Evolutionary conservation across 176 grass and related monocot species (phyloP), one percentile per base, ranked within the genome.

Genomic region (Miscanthus lutarioriparius): DNA sequence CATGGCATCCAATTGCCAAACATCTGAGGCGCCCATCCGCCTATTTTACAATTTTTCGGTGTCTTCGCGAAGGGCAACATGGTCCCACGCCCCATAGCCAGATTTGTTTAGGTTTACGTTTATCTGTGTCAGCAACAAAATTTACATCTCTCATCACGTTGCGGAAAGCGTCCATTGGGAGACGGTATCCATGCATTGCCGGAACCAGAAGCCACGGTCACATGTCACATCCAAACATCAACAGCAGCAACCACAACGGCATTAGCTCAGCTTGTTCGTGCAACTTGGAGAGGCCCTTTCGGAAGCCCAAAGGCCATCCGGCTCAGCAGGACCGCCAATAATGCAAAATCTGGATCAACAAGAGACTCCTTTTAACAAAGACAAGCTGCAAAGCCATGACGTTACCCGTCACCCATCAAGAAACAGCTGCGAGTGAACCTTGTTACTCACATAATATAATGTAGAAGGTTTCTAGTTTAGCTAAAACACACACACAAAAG

Each of bases 181-280:
- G 30, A 20, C 8, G 12, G 78, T 28, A 69, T 43, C 78, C 47
- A 49, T 1, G 49, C 23, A 27, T 76, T 70, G 48, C 86, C 15
- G 49, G 79, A 70, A 1, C 13, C 64, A 10, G 28, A 63, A 45
- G 64, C 36, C 85, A 78, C 22, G 16, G 64, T 71, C 48, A 19
- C 48, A 51, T 51, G 48, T 51, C 65, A 82, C 64, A 62, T 69
- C 79, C 79, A 14, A 32, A 14, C 56, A 76, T 40, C 70, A 67
- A 9, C 85, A 19, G 26, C 69, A 22, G 71, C 75, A n/a, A 64
- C 53, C 27, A 32, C 54, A 64, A 48, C 56, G 7, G 8, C 45
- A 37, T 22, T 54, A 56, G 27, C 47, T 37, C 10, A 36, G 47
- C 47, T 54, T 3, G 19, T 41, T 8, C 5, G 19, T 67, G 43